Percentiles rank a stretch among this genome's conserved stretches.
Evolutionary conservation across 2,329 filamentous ascomycete species (phyloP).

Genomic region (Proliferodiscus dingleyae): DNA sequence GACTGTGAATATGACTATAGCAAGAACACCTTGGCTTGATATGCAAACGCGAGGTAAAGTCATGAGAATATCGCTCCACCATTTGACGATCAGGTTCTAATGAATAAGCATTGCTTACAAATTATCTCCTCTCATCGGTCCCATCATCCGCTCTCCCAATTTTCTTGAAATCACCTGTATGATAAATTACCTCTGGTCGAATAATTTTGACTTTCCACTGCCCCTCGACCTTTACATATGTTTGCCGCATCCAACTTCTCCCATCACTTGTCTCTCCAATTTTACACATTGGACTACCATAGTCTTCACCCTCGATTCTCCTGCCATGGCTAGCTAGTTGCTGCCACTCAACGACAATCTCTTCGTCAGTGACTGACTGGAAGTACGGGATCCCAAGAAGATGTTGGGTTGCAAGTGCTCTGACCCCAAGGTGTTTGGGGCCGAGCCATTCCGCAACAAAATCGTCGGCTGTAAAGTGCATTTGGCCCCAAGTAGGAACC

Average conservation of each 20-base stretch:
- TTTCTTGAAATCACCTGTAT: conserved; percentile 16
- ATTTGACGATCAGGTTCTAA: too few species aligned
- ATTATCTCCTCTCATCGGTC: conserved; percentile 8
- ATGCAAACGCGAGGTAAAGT: too few species aligned
- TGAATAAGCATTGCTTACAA: too few species aligned
- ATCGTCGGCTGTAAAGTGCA: conserved; percentile 11
- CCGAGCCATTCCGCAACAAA: conserved; percentile 18
- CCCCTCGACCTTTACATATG: conserved; percentile 15
- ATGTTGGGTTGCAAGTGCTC: conserved; percentile 22
- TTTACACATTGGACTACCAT: conserved; percentile 15
- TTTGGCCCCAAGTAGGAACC: conserved; percentile 14
- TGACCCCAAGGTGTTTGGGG: conserved; percentile 14
- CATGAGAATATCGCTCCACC: too few species aligned
- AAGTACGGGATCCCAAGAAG: conserved; percentile 25
- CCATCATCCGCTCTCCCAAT: conserved; percentile 15
- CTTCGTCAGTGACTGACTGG: conserved; percentile 16
- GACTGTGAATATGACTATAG: too few species aligned
- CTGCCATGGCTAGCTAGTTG: conserved; percentile 25
- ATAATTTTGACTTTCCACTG: conserved; percentile 16
- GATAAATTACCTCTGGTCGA: conserved; percentile 19
- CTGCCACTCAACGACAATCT: conserved; percentile 27
- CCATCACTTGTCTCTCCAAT: conserved; percentile 17
- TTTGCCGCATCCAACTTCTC: conserved; percentile 20
- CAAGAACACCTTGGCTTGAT: too few species aligned
- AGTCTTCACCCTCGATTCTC: conserved; percentile 17